These are phyloP conservation scores for Misopates orontium DNA, from an alignment of 257 asterid genomes.

Conservation along the genomic window DNA sequence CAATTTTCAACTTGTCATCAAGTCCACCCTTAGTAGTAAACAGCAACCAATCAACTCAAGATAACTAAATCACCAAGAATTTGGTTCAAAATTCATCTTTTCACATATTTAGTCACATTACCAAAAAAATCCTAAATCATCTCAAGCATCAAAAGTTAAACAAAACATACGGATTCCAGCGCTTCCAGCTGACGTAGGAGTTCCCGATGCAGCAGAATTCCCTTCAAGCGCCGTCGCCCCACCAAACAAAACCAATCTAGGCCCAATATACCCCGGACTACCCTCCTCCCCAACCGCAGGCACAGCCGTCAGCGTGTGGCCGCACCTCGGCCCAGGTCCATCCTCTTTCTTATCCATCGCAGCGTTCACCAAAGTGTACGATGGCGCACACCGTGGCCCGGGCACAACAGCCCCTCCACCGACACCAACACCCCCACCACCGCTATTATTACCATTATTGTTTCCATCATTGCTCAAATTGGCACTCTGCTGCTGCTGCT, in stretches of 20 bases:
- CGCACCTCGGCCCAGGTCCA: conserved; percentile 98
- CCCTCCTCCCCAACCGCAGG: conserved; percentile 99
- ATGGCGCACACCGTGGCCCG: conserved; percentile 94
- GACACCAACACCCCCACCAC: too few species aligned
- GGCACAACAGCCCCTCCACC: conserved; percentile 47
- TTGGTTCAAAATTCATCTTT: conserved; percentile 13
- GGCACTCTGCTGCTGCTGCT: conserved; percentile 47
- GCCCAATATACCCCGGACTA: conserved; percentile 77
- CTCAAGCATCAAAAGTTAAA: conserved; percentile 2
- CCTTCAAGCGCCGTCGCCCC: conserved; percentile 99
- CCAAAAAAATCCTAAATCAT: conserved; percentile 7
- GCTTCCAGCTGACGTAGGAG: conserved; percentile 95
- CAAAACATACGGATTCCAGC: conserved; percentile 89
- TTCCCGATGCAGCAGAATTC: conserved; percentile 86
- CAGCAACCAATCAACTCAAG: conserved; percentile 18
- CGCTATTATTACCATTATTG: conserved; percentile 34
- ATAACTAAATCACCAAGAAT: conserved; percentile 17
- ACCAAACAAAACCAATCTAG: conserved; percentile 84
- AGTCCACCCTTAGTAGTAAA: conserved; percentile 13
- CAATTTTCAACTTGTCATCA: conserved; percentile 3
- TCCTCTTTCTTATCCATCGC: conserved; percentile 85
- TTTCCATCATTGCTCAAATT: too few species aligned
- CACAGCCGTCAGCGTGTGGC: conserved; percentile 95
- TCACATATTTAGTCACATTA: neutral
- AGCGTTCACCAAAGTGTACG: conserved; percentile 74